Evolutionary conservation across 441 rosid genomes (phyloP), one percentile per base, ranked within the genome.

Genomic region (Daphne laureola): DNA sequence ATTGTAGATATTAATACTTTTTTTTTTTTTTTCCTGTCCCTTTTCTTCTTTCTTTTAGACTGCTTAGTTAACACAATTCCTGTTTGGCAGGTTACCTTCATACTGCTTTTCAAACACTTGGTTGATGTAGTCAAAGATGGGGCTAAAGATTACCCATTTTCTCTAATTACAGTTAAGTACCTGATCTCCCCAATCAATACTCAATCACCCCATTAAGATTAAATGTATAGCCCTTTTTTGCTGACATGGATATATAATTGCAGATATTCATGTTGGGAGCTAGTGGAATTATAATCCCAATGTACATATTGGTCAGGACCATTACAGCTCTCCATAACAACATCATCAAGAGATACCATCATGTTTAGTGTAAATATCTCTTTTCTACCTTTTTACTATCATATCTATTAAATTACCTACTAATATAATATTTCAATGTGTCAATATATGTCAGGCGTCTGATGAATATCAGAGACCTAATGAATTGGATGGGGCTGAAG

Each of bases 271-370:
- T 78, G 53, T 55, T 89, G 11, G 78, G 87, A 62, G 74, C 79
- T 14, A 56, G 75, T 61, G 98, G 98, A 2, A 87, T 89, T 53
- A 45, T 89, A 61, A 64, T 89, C 23, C 98, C 96, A 0, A 78
- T 87, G 92, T 79, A 73, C 60, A 17, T 84, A 52, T 60, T 89
- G 64, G 40, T 83, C 57, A 68, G 73, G 66, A 73, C 77, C 8
- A 78, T 93, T 57, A 51, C 83, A 17, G 87, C 87, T 14, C 43
- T 93, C 57, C 87, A 66, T 8, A 80, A 73, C 25, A 61, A 69
- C 65, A 53, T 78, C 26, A 31, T 6, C 9, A 63, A 70, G 49
- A 65, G 57, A 56, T 73, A 67, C 3, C 53, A 61, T 63, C 70
- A 70, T 53, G 98, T 86, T 35, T 56, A 82, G 62, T 38, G 5